Percentiles rank a stretch among this genome's conserved stretches.
These are phyloP conservation scores for Ophiostoma novo-ulmi DNA, from an alignment of 2,329 filamentous ascomycete genomes.

Conservation along the genomic window DNA sequence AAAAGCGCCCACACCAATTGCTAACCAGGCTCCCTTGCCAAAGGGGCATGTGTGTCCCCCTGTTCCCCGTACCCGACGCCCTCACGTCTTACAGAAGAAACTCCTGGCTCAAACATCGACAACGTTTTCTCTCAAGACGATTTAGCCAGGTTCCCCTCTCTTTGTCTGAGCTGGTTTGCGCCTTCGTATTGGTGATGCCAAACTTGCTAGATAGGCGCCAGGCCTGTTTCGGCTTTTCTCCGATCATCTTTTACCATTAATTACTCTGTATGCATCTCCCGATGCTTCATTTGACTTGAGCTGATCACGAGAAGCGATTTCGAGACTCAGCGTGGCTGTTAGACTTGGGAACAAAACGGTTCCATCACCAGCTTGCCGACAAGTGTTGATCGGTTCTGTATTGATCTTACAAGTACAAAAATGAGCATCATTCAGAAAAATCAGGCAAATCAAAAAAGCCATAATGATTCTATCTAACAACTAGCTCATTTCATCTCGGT, in stretches of 20 bases:
- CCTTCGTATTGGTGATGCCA: not conserved
- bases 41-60: not conserved
- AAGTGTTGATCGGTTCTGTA: not conserved
- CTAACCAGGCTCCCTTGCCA: not conserved
- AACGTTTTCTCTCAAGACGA: not conserved
- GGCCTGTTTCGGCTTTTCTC: not conserved
- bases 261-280: not conserved
- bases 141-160: not conserved
- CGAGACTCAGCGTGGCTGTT: not conserved
- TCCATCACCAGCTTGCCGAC: not conserved
- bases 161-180: not conserved
- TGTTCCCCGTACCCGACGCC: not conserved
- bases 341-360: not conserved
- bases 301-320: not conserved
- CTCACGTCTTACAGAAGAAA: not conserved
- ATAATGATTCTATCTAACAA: not conserved
- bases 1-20: not conserved
- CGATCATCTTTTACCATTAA: not conserved
- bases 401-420: not conserved
- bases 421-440: not conserved
- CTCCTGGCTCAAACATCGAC: constrained; percentile 4
- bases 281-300: not conserved
- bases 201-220: not conserved
- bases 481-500: not conserved
- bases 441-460: not conserved